A percentile compares a stretch with the other conserved stretches of the same genome.
These are phyloP conservation scores for Tritrichomonas foetus DNA, from an alignment of 208 protist species.

Conservation along the genomic window DNA sequence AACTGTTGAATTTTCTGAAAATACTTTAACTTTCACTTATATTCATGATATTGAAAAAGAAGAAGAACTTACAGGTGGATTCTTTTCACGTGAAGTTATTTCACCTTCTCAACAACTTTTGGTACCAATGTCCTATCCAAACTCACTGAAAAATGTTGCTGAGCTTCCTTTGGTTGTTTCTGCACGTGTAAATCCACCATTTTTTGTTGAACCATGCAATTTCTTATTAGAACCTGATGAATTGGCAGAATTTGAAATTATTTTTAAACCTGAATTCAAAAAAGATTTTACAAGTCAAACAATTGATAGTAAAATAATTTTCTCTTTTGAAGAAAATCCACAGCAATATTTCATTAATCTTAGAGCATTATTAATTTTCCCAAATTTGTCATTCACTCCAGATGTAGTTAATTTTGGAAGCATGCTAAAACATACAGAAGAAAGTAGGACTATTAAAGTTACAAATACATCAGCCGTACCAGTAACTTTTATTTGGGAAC, in stretches of 20 bases:
- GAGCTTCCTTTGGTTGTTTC: not conserved
- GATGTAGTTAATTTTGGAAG: not conserved
- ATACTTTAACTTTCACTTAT: not conserved
- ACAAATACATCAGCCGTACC: not conserved
- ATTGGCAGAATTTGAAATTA: not conserved
- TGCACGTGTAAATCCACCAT: not conserved
- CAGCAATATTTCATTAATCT: not conserved
- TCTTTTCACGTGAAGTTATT: not conserved
- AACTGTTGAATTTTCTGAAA: not conserved
- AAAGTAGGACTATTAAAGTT: not conserved
- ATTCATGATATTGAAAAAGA: not conserved
- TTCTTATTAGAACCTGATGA: not conserved
- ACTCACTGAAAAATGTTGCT: not conserved
- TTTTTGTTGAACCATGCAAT: not conserved
- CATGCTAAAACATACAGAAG: not conserved
- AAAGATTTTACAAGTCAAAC: not conserved
- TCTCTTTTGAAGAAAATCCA: not conserved
- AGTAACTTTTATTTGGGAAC: not conserved
- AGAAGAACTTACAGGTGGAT: not conserved
- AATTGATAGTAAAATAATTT: not conserved
- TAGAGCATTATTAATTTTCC: not conserved
- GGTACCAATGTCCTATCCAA: not conserved
- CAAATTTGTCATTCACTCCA: not conserved
- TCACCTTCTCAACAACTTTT: not conserved
- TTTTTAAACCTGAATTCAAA: not conserved